A percentile compares a stretch with the other conserved stretches of the same genome.
Evolutionary conservation across 495 filamentous ascomycete genomes (phyloP).

Genomic region (Xylaria venustula): DNA sequence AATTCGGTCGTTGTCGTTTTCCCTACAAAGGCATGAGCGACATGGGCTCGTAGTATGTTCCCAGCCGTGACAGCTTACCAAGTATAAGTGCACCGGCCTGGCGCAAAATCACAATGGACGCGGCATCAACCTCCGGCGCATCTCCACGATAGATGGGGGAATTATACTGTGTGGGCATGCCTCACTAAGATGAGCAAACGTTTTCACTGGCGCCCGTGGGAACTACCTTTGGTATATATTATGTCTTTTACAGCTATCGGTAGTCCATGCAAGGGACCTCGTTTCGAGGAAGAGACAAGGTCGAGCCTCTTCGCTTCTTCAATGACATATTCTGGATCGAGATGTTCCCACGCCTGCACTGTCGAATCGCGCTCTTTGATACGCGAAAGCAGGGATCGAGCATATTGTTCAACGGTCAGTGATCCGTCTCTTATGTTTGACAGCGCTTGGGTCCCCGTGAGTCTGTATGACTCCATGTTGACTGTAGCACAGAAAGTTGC

Average conservation of each 20-base stretch:
- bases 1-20: conserved; percentile 55
- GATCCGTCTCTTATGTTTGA: conserved; percentile 31
- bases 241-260: conserved; percentile 59
- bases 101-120: conserved; percentile 40
- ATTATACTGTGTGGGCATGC: conserved; percentile 54
- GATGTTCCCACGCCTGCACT: conserved; percentile 55
- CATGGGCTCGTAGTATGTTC: background rate
- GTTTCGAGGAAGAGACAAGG: conserved; percentile 37
- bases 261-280: conserved; percentile 55
- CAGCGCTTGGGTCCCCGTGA: conserved; percentile 40
- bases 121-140: conserved; percentile 41
- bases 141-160: conserved; percentile 46
- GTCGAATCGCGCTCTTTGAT: conserved; percentile 45
- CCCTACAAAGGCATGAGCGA: conserved; percentile 16
- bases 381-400: conserved; percentile 48
- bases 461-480: conserved; percentile 32
- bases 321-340: conserved; percentile 48
- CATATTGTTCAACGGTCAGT: conserved; percentile 52
- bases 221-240: conserved; percentile 53
- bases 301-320: conserved; percentile 52
- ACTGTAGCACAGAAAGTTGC: background rate
- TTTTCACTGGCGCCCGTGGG: background rate
- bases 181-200: conserved; percentile 21
- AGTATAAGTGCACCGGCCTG: conserved; percentile 50
- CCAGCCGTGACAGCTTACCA: conserved; percentile 29